Percentiles rank a stretch among this genome's conserved stretches.
Conservation (phyloP, 2,329 filamentous ascomycete genomes). For the Clonostachys solani region DNA sequence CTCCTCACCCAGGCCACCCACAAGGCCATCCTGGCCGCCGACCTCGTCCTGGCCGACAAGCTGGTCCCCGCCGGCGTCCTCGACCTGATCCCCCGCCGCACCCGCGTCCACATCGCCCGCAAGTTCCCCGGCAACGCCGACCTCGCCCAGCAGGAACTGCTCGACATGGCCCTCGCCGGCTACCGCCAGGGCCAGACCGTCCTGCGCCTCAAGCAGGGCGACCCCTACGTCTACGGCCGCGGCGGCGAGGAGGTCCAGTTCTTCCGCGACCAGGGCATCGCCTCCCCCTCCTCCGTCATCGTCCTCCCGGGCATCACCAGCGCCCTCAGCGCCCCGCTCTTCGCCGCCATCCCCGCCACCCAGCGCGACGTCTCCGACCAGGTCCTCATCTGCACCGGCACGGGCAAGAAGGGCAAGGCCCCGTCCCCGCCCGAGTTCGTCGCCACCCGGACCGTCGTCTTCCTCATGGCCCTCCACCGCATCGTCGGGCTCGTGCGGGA, state of each 20-base stretch:
- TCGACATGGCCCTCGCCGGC: conserved; percentile 71
- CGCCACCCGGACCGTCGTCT: conserved; percentile 76
- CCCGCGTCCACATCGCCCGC: conserved; percentile 84
- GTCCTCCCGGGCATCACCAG: conserved; percentile 91
- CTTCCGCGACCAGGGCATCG: conserved; percentile 69
- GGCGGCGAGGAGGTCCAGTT: conserved; percentile 90
- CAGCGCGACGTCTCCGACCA: conserved; percentile 90
- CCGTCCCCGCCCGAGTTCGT: conserved; percentile 80
- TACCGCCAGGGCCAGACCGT: conserved; percentile 68
- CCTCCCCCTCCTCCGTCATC: conserved; percentile 41
- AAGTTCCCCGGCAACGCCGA: conserved; percentile 99
- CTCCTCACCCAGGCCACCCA: conserved; percentile 80
- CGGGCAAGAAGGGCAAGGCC: conserved; percentile 81
- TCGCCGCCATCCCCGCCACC: conserved; percentile 82
- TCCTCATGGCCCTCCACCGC: conserved; percentile 91
- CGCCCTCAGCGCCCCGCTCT: conserved; percentile 80
- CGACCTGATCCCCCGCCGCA: conserved; percentile 84
- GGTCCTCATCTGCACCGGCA: conserved; percentile 93
- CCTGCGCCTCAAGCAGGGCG: conserved; percentile 89
- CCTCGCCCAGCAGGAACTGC: conserved; percentile 83
- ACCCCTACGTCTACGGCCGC: conserved; percentile 93
- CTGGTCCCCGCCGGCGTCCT: conserved; percentile 81
- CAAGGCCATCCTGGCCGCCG: conserved; percentile 69
- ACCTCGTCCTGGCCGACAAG: conserved; percentile 82
- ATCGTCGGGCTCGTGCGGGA: conserved; percentile 70